Evolutionary conservation across 2,329 filamentous ascomycete genomes (phyloP), one percentile per base, ranked within the genome.

Genomic region (Rhytidhysteron rufulum): DNA sequence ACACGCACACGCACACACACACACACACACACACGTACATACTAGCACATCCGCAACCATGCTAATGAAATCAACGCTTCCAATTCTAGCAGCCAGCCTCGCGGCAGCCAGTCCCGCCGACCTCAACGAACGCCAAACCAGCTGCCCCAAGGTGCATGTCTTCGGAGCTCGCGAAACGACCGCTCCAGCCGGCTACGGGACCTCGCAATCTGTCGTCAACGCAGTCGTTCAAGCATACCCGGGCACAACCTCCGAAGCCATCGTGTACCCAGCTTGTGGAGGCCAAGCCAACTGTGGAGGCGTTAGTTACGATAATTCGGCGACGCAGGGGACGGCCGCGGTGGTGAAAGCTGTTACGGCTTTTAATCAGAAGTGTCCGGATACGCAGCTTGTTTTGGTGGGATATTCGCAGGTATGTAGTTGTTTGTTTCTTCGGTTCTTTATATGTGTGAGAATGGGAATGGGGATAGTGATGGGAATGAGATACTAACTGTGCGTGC

Each of bases 231-330:
- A 56, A n/a, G 63, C 68, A 2, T 67, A 63, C 48, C 50, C 67
- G 4, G 67, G 66, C 15, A 43, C 67, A 9, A 66, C 65, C 19
- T 52, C 68, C 2, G 67, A 69, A 40, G 66, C 67, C 10, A 69
- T 71, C 40, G 53, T 54, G 13, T 71, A 71, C 49, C 68, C 83
- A 27, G 82, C 82, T 2, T 83, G 79, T 31, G 82, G 82, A 41
- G 81, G 81, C 4, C 73, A 79, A 50, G 53, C 69, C 1, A 69
- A 66, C 0, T 84, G 81, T 50, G 79, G 79, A 11, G 70, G 75
- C n/a, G 63, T 75, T 19, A 73, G 71, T 53, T 86, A 85, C 49
- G 77, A 72, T 2, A 73, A 72, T 49, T 84, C 80, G 6, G 79
- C 76, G 0, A 56, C 66, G 4, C 71, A 78, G 41, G 82, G 82